Percentiles rank a stretch among this genome's conserved stretches.
phyloP scores from a whole-genome alignment of 345 rosid species.

The Ailanthus altissimus region DNA sequence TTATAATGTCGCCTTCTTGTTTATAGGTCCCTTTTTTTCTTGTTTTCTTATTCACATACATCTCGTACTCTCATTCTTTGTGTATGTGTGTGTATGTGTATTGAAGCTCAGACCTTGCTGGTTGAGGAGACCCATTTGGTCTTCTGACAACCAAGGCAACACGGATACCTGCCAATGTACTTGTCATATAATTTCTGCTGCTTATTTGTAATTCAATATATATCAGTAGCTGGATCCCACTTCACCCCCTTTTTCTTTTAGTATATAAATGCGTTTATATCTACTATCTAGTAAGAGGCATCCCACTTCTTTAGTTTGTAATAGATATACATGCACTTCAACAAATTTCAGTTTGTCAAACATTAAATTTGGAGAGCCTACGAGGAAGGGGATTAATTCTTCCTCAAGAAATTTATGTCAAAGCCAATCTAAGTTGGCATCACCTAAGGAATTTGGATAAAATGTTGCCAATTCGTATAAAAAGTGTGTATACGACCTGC shows the following conservation, averaged over 20 bases:
- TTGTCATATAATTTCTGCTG: neutral
- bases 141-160: neutral
- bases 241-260: neutral
- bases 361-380: neutral
- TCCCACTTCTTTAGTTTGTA: neutral
- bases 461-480: neutral
- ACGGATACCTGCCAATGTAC: neutral
- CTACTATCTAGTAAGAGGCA: neutral
- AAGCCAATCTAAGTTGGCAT: neutral
- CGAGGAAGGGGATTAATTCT: neutral
- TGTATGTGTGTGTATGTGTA: neutral
- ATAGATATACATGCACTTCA: neutral
- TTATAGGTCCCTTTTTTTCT: neutral
- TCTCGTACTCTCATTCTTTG: no score
- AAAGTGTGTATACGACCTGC: neutral
- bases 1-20: slow-evolving; percentile 4
- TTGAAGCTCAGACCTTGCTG: neutral
- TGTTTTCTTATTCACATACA: neutral
- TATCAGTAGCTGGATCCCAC: neutral
- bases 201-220: neutral
- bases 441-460: neutral
- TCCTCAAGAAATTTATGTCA: neutral
- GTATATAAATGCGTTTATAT: neutral
- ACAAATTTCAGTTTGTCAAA: slow-evolving; percentile 1
- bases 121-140: neutral